Conservation (phyloP, 2,329 filamentous ascomycete species). For the Aulographum hederae region DNA sequence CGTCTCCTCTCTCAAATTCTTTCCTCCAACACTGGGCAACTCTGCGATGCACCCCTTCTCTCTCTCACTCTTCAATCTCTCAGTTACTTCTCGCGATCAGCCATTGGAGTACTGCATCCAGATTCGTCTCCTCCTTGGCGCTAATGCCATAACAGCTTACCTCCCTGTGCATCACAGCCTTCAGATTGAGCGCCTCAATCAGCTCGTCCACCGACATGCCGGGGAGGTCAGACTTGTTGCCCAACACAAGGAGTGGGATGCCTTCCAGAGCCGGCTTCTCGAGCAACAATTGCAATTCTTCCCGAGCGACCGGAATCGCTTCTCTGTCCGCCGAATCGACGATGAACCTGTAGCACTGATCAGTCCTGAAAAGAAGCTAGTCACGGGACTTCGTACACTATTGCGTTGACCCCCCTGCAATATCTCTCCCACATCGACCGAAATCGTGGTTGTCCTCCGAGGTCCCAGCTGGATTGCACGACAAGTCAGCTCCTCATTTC, state of each 20-base stretch:
- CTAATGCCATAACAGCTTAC: conserved; percentile 98
- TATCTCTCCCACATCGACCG: conserved; percentile 99
- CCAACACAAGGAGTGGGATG: conserved; percentile 83
- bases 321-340: conserved; percentile 83
- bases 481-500: no score
- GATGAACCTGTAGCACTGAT: conserved; percentile 47
- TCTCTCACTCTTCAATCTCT: no score
- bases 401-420: conserved; percentile 91
- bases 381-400: conserved; percentile 45
- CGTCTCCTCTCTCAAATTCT: no score
- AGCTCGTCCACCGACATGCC: conserved; percentile 82
- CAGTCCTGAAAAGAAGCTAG: conserved; percentile 1
- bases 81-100: conserved; percentile 88
- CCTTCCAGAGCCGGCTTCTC: conserved; percentile 68
- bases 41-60: no score
- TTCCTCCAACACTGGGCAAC: no score
- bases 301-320: conserved; percentile 66
- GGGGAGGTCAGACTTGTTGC: conserved; percentile 93
- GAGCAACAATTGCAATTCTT: conserved; percentile 82
- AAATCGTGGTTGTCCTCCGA: conserved; percentile 91
- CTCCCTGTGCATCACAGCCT: conserved; percentile 75
- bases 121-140: conserved; percentile 95
- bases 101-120: conserved; percentile 93
- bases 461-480: conserved; percentile 57
- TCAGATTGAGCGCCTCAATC: conserved; percentile 82